Conservation (phyloP, 2,329 filamentous ascomycete genomes). For the Graphilbum sp. region DNA sequence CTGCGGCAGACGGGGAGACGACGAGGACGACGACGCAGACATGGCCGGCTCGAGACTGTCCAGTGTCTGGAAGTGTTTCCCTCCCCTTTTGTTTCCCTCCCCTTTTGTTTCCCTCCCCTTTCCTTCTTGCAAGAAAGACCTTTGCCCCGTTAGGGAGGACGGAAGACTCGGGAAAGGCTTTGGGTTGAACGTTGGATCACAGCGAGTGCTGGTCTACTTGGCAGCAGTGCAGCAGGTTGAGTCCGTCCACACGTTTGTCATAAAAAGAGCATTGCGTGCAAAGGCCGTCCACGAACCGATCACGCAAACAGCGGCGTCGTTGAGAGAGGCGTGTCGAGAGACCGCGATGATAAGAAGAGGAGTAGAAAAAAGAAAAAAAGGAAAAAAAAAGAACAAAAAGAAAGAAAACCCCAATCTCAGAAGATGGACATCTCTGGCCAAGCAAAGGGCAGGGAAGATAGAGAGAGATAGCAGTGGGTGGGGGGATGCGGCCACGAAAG, state of each 20-base stretch:
- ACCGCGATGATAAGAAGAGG: too few species aligned
- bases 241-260: too few species aligned
- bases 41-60: background rate
- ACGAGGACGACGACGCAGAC: constrained; percentile 13
- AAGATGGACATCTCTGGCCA: background rate
- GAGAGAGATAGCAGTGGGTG: background rate
- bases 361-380: background rate
- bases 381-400: background rate
- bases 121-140: too few species aligned
- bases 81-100: too few species aligned
- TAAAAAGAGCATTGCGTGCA: background rate
- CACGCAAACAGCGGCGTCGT: background rate
- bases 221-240: too few species aligned
- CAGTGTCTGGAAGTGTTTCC: background rate
- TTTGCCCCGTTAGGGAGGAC: too few species aligned
- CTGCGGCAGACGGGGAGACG: constrained; percentile 13
- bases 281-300: background rate
- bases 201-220: background rate
- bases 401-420: background rate
- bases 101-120: too few species aligned
- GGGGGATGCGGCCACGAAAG: background rate
- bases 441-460: background rate
- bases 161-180: background rate
- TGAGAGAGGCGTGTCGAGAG: too few species aligned
- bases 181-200: too few species aligned